Percentiles rank a stretch among this genome's conserved stretches.
These are phyloP conservation scores for Begonia fuchsioides DNA, from an alignment of 306 rosid species.

Conservation along the genomic window DNA sequence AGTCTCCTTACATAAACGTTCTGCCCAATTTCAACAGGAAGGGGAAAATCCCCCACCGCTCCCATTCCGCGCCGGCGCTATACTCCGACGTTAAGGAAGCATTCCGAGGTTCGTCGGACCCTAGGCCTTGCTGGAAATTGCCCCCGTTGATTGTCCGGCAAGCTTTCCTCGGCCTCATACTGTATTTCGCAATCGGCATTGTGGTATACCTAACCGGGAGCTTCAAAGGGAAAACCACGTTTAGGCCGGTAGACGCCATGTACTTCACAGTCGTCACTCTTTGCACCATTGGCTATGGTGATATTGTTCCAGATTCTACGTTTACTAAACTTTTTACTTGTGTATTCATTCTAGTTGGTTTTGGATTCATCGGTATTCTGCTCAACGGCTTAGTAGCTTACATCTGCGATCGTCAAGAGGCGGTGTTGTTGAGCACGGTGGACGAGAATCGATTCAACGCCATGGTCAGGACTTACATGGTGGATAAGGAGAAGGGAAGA, in stretches of 20 bases:
- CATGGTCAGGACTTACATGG: conserved; percentile 29
- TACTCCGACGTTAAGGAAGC: conserved; percentile 12
- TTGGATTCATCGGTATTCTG: conserved; percentile 35
- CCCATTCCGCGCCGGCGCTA: conserved; percentile 45
- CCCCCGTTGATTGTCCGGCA: conserved; percentile 20
- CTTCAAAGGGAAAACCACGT: conserved; percentile 30
- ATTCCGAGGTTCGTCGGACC: conserved; percentile 16
- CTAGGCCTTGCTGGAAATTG: conserved; percentile 6
- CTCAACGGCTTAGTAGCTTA: conserved; percentile 44
- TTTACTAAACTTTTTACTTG: conserved; percentile 48
- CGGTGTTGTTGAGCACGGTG: conserved; percentile 26
- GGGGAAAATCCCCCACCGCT: conserved; percentile 25
- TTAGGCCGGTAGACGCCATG: conserved; percentile 37
- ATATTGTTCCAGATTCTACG: conserved; percentile 47
- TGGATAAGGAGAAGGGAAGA: conserved; percentile 51
- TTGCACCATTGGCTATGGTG: conserved; percentile 68
- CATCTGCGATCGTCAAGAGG: conserved; percentile 59
- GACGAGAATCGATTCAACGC: conserved; percentile 32
- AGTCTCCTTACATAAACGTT: conserved; percentile 22
- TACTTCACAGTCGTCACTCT: conserved; percentile 63
- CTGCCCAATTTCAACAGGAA: conserved; percentile 25
- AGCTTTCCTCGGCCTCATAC: conserved; percentile 24
- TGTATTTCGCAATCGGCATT: conserved; percentile 33
- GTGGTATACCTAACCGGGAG: conserved; percentile 19
- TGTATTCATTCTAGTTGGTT: conserved; percentile 50